Base-by-base conservation (phyloP, 306 rosid species). In the Quercus gilva region DNA sequence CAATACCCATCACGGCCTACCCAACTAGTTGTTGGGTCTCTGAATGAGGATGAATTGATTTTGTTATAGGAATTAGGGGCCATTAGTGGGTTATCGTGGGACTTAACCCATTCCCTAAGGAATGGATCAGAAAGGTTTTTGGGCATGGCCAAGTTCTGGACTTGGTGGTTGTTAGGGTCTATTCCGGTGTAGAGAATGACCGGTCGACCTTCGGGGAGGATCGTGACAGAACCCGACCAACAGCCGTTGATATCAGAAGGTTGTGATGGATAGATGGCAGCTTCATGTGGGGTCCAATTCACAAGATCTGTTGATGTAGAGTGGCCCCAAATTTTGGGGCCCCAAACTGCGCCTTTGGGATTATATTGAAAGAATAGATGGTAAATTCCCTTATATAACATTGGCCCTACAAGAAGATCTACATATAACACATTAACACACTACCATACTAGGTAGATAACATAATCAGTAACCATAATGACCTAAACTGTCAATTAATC, bases 11-110 rank as follows among this genome's bases (percentile, higher is more conserved):
- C 96, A 23, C 76, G 84, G 45, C 98, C 98, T 11, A 81, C 14
- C 96, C 96, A 92, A 41, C 92, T 90, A 29, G 96, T 89, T 69
- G 98, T 90, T 5, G 97, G 98, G 77, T 94, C 98, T n/a, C 98
- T 82, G 23, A 92, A 92, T 10, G 92, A 88, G 85, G 87, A 85
- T 41, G 94, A 41, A 80, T 92, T 87, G 35, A 92, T 85, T 4
- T 63, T 71, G 78, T 90, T 90, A 0, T 65, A 73, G 2, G 2
- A 4, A 19, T 82, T 87, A 21, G 98, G 93, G 10, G 85, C 90
- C 93, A 94, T 89, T 2, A 94, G 17, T 4, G 98, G 98, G 57
- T 90, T 94, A 28, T 75, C 56, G 0, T 89, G 80, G 59, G 86
- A 78, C 75, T 92, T 94, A 4, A 69, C 76, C 98, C 98, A 94